Base-by-base conservation (phyloP, 306 rosid species). In the Fagus sylvatica region DNA sequence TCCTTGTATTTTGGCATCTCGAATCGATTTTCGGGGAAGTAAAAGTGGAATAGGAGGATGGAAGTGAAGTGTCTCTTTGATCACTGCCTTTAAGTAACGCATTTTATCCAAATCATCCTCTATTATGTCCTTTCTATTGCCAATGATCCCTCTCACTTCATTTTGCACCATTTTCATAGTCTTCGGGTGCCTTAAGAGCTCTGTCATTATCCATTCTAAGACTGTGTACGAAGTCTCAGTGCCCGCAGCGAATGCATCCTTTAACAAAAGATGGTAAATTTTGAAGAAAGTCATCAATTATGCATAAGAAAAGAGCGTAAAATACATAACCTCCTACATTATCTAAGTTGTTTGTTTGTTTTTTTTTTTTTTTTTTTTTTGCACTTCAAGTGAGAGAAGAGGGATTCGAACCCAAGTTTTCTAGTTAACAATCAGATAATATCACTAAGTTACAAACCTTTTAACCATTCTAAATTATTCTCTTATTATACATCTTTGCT, bases 21-120 rank as follows among this genome's bases (percentile, higher is more conserved):
- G 91, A 54, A 76, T 88, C 46, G 97, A 87, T 73, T 90, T 93
- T 85, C 93, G 83, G 11, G 92, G 93, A 77, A 88, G 37, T 71
- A 90, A 32, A 2, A 90, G 74, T 2, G 96, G 96, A 76, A 70
- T 89, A 6, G 89, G 81, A 4, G 96, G 89, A 70, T 92, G 96
- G 61, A 90, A 10, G 4, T 93, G 79, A 46, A 81, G 82, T 41
- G 57, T 56, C 82, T 89, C 97, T 73, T 92, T 90, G 68, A 86
- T 81, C 46, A 89, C 71, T 48, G 86, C 93, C 64, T 79, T 86
- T 71, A 87, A 56, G 34, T 84, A 92, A 15, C n/a, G n/a, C n/a
- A n/a, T n/a, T n/a, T n/a, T n/a, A n/a, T n/a, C n/a, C n/a, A n/a
- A n/a, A n/a, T n/a, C n/a, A n/a, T n/a, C n/a, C n/a, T n/a, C n/a